Conservation (phyloP, 2,329 filamentous ascomycete species). For the Arthrobotrys entomopaga region DNA sequence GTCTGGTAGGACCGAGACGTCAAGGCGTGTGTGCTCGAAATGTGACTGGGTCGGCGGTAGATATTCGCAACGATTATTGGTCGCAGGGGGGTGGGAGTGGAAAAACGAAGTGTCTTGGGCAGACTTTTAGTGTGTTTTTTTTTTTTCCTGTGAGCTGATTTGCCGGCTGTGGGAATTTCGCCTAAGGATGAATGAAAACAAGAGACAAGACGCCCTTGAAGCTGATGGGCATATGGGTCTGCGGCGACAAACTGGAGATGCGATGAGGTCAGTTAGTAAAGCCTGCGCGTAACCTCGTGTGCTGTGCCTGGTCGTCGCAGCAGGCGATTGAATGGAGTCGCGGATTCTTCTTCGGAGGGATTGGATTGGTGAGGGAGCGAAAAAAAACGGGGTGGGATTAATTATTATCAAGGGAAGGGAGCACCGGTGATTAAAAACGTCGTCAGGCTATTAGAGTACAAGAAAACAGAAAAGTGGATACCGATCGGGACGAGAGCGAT, state of each 20-base stretch:
- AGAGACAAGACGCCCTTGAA: slow-evolving; percentile 19
- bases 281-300: slow-evolving; percentile 39
- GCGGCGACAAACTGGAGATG: slow-evolving; percentile 5
- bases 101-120: slow-evolving; percentile 9
- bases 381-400: slow-evolving; percentile 9
- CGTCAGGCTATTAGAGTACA: slow-evolving; percentile 28
- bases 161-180: slow-evolving; percentile 32
- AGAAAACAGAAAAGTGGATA: slow-evolving; percentile 21
- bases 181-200: slow-evolving; percentile 23
- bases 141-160: slow-evolving; percentile 20
- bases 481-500: slow-evolving; percentile 51
- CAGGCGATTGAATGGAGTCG: slow-evolving; percentile 26
- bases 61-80: slow-evolving; percentile 30
- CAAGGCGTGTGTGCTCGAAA: slow-evolving; percentile 28
- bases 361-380: slow-evolving; percentile 14
- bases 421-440: slow-evolving; percentile 17
- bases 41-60: slow-evolving; percentile 34
- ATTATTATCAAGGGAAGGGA: slow-evolving; percentile 9
- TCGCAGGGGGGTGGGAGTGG: slow-evolving; percentile 2
- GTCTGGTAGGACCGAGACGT: slow-evolving; percentile 31
- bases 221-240: slow-evolving; percentile 18
- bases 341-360: slow-evolving; percentile 11
- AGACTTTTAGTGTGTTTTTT: slow-evolving; percentile 14
- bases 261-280: slow-evolving; percentile 30
- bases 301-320: slow-evolving; percentile 32